Evolutionary conservation across 73 alveolate species (phyloP).

Genomic region (Stentor roeselii): DNA sequence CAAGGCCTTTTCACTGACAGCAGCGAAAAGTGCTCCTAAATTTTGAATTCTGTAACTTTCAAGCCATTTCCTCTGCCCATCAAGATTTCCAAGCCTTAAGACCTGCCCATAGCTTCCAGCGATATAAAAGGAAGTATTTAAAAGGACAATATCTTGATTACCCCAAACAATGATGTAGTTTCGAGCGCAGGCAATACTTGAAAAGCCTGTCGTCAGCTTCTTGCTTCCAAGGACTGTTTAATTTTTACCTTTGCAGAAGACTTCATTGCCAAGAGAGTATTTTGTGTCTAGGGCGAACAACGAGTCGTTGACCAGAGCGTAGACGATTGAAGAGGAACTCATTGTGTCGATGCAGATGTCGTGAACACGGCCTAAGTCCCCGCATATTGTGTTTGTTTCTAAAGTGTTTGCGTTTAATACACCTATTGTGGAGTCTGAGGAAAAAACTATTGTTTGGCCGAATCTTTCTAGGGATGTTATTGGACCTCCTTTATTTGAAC

Average conservation of each 20-base stretch:
- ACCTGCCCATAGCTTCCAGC: neutral
- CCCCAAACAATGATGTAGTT: neutral
- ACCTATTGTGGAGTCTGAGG: neutral
- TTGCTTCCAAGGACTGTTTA: neutral
- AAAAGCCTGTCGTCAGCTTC: neutral
- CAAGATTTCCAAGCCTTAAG: neutral
- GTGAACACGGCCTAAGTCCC: neutral
- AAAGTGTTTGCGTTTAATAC: neutral
- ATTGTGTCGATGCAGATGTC: slow-evolving; percentile 7
- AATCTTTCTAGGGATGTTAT: slow-evolving; percentile 10
- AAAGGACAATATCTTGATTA: no score
- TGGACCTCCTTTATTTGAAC: neutral
- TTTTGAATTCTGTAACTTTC: slow-evolving; percentile 2
- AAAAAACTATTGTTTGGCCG: neutral
- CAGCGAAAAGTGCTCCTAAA: neutral
- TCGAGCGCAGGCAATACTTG: neutral
- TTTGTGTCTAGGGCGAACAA: neutral
- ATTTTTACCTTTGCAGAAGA: neutral
- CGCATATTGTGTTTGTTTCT: neutral
- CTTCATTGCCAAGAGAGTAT: neutral
- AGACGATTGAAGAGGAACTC: neutral
- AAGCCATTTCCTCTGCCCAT: neutral
- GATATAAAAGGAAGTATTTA: neutral
- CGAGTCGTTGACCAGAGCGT: neutral
- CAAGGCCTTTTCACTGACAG: neutral